These are phyloP conservation scores for Metarhizium rileyi DNA, from an alignment of 2,329 filamentous ascomycete species.

Conservation along the genomic window DNA sequence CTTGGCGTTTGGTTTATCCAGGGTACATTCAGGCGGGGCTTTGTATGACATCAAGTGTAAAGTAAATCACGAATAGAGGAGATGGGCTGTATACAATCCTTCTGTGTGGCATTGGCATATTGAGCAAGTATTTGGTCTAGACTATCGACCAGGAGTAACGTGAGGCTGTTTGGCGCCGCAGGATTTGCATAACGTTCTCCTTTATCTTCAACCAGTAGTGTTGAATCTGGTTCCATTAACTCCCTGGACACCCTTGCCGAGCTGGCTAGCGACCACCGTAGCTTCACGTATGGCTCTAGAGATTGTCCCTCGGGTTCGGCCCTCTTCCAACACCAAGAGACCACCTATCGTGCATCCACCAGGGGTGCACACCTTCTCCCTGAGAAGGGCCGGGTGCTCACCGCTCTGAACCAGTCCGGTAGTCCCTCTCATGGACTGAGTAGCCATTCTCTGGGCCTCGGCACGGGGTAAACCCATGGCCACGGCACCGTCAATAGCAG, in stretches of 20 bases:
- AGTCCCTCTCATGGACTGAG: conserved; percentile 68
- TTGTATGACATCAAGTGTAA: background rate
- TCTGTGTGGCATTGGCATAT: background rate
- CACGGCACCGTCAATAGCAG: conserved; percentile 65
- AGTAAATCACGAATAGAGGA: conserved; percentile 1
- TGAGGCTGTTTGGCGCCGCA: background rate
- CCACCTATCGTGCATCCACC: conserved; percentile 72
- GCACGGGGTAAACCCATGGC: conserved; percentile 67
- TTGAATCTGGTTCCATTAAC: conserved; percentile 25
- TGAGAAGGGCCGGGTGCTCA: conserved; percentile 65
- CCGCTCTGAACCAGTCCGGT: conserved; percentile 59
- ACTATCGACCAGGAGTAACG: background rate
- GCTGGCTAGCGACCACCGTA: conserved; percentile 57
- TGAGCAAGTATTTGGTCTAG: background rate
- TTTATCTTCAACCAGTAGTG: conserved; percentile 4
- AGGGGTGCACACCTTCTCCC: conserved; percentile 68
- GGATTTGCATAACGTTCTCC: background rate
- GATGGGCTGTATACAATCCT: background rate
- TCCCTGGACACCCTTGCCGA: conserved; percentile 32
- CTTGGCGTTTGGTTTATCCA: background rate
- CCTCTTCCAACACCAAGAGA: conserved; percentile 64
- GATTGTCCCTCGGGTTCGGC: conserved; percentile 55
- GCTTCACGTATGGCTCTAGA: conserved; percentile 62
- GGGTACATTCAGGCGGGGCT: background rate
- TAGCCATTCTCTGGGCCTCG: conserved; percentile 68